Evolutionary conservation across 306 rosid species (phyloP), one percentile per base, ranked within the genome.

Genomic region (Oxytropis ochrocephala): DNA sequence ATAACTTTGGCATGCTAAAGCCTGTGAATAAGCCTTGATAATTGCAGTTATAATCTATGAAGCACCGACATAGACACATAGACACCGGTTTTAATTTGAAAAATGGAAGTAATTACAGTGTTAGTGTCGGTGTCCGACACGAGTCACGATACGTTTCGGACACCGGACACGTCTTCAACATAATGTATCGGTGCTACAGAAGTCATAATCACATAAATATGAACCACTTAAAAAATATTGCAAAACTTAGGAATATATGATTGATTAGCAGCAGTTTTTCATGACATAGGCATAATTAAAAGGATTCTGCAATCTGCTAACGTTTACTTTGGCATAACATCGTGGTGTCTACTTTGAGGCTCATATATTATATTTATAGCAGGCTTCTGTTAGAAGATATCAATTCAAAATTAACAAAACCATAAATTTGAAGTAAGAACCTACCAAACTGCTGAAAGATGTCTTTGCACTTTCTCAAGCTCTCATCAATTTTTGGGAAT

Each of bases 401-500:
- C 19, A 21, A 51, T 58, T 35, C 5, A 24, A 43, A 56, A 47
- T 62, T 63, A 72, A 49, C 51, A 72, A 62, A 50, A 42, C 29
- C 52, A 53, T 47, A 67, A 59, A 63, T 29, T 44, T 46, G 79
- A 69, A 69, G 32, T 64, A 44, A 46, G 73, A 59, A 76, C 91
- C 73, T 67, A 93, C 98, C 99, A 67, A 94, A 94, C 75, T 84
- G 84, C 84, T 88, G 74, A 51, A 88, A 94, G 72, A 77, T 88
- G 53, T 80, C 80, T 82, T 80, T 84, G 91, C 99, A 94, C 52
- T 84, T 94, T 75, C 95, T 79, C 24, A 94, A 83, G 82, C 86
- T 94, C 74, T 83, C 95, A 24, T 91, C 99, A 24, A 94, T 88
- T 86, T 94, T 94, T 27, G 92, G 97, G 64, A 94, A 94, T 60